These are phyloP conservation scores for Pterocarpus santalinus DNA, from an alignment of 306 rosid species.

Conservation along the genomic window DNA sequence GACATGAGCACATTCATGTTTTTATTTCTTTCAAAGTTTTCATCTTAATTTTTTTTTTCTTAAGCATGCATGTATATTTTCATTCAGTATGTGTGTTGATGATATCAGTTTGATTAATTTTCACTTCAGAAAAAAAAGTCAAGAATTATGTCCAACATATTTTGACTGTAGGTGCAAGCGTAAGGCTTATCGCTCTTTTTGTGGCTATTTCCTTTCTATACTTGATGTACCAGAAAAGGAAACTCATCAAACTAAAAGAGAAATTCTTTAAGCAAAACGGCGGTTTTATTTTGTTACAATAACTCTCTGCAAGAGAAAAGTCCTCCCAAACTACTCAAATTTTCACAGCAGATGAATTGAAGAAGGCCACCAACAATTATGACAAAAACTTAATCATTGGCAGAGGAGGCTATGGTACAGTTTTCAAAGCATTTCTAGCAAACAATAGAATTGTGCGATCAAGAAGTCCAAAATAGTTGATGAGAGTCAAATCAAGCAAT, in stretches of 20 bases:
- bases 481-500: slow-evolving; percentile 49
- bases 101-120: no score
- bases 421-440: slow-evolving; percentile 44
- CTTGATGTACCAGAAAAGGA: slow-evolving; percentile 43
- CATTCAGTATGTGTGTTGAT: no score
- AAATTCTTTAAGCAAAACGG: slow-evolving; percentile 52
- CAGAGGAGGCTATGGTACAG: slow-evolving; percentile 53
- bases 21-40: no score
- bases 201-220: slow-evolving; percentile 9
- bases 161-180: slow-evolving; percentile 35
- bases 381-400: slow-evolving; percentile 38
- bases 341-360: slow-evolving; percentile 39
- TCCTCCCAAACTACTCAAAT: slow-evolving; percentile 22
- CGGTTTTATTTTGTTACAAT: slow-evolving; percentile 44
- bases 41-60: no score
- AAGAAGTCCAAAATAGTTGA: slow-evolving; percentile 52
- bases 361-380: slow-evolving; percentile 55
- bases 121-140: background rate
- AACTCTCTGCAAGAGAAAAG: slow-evolving; percentile 34
- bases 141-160: background rate
- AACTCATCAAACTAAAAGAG: slow-evolving; percentile 43
- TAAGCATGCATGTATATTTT: no score
- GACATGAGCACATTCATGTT: no score
- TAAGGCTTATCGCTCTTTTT: background rate
- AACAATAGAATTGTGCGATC: slow-evolving; percentile 40